Evolutionary conservation across 768 basidiomycete genomes (phyloP).

Genomic region (Podaxis rugospora): DNA sequence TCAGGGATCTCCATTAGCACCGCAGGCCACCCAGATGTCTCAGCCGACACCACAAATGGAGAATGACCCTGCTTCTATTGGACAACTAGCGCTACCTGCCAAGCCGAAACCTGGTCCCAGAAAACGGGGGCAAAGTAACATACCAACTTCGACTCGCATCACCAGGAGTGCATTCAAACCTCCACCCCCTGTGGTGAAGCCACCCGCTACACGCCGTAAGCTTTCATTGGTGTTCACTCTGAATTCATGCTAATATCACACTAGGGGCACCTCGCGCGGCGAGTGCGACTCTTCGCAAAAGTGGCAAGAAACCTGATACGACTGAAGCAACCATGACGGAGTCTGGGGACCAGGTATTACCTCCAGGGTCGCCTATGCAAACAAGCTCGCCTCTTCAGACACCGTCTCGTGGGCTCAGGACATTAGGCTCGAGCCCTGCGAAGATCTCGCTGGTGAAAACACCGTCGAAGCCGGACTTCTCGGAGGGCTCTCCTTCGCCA

Average conservation of each 20-base stretch:
- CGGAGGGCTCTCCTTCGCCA: slow-evolving; percentile 17
- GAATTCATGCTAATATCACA: background rate
- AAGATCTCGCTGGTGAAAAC: slow-evolving; percentile 22
- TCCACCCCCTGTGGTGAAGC: background rate
- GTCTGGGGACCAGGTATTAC: slow-evolving; percentile 12
- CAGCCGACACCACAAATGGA: background rate
- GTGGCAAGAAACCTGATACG: slow-evolving; percentile 6
- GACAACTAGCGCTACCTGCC: background rate
- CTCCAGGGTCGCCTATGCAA: slow-evolving; percentile 30
- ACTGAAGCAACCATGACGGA: slow-evolving; percentile 1
- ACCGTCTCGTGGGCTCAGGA: slow-evolving; percentile 1
- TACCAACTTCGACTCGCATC: slow-evolving; percentile 9
- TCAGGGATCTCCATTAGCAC: background rate
- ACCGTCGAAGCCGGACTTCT: slow-evolving; percentile 17
- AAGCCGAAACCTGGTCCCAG: background rate
- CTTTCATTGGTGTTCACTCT: background rate
- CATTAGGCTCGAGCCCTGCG: slow-evolving; percentile 17
- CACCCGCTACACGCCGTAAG: slow-evolving; percentile 4
- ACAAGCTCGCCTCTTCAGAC: slow-evolving; percentile 23
- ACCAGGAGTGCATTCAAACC: slow-evolving; percentile 7
- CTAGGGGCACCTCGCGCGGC: background rate
- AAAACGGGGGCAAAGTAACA: slow-evolving; percentile 3
- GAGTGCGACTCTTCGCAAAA: slow-evolving; percentile 4
- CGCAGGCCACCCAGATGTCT: background rate
- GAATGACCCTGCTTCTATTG: background rate